Conservation (phyloP, 2,329 filamentous ascomycete genomes). For the Neofusicoccum cordaticola region DNA sequence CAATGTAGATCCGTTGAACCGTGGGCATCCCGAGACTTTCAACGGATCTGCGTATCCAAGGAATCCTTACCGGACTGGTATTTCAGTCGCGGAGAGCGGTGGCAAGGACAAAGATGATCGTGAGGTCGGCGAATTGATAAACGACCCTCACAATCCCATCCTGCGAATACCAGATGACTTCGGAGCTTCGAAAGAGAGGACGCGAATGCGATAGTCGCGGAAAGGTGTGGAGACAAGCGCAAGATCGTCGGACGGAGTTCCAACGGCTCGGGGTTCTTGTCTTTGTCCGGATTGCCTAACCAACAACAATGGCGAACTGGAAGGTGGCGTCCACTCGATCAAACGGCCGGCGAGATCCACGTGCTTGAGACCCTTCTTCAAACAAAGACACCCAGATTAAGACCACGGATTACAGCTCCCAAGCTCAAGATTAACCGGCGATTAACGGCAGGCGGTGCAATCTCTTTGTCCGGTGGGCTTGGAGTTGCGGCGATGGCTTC, state of each 20-base stretch:
- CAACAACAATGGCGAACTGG: slow-evolving; percentile 8
- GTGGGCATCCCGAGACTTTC: background rate
- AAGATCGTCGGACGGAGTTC: slow-evolving; percentile 17
- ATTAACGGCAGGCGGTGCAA: background rate
- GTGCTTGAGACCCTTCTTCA: slow-evolving; percentile 5
- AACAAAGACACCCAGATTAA: slow-evolving; percentile 13
- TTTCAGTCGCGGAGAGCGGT: slow-evolving; percentile 31
- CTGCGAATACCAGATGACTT: slow-evolving; percentile 23
- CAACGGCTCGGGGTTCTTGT: background rate
- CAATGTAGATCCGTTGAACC: background rate
- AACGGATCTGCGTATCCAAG: background rate
- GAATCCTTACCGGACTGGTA: slow-evolving; percentile 35
- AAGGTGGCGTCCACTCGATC: slow-evolving; percentile 10
- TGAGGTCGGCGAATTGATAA: slow-evolving; percentile 6
- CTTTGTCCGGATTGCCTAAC: background rate
- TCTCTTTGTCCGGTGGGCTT: background rate
- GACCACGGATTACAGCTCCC: slow-evolving; percentile 6
- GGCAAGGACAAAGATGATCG: slow-evolving; percentile 13
- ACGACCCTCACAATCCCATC: slow-evolving; percentile 13
- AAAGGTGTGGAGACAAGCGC: slow-evolving; percentile 22
- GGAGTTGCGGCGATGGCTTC: background rate
- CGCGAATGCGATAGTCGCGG: slow-evolving; percentile 23
- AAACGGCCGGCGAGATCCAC: background rate
- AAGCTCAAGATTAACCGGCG: slow-evolving; percentile 1
- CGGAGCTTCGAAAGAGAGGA: slow-evolving; percentile 25